Percentiles rank a stretch among this genome's conserved stretches.
Conservation (phyloP, 2,329 filamentous ascomycete genomes). For the Aspergillus fumigatiaffinis region DNA sequence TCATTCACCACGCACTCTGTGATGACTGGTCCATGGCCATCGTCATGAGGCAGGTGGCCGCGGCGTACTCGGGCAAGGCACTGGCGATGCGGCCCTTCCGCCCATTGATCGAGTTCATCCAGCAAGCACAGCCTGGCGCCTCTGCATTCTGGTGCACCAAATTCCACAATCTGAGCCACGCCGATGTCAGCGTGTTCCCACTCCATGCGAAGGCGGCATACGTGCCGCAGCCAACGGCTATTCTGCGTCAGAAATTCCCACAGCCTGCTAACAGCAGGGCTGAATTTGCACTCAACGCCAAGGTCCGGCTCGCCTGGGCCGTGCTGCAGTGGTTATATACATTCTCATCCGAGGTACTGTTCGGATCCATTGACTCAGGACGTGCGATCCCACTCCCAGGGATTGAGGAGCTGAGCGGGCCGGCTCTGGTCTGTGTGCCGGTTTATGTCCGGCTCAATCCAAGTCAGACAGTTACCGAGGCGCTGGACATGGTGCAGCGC, state of each 20-base stretch:
- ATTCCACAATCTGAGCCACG: neutral
- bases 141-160: conserved; percentile 2
- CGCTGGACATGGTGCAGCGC: conserved; percentile 2
- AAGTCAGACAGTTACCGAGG: neutral
- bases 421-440: conserved; percentile 7
- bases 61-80: conserved; percentile 10
- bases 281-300: conserved; percentile 5
- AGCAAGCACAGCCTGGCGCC: neutral
- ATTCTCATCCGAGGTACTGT: conserved; percentile 6
- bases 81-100: conserved; percentile 8
- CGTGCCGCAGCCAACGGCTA: neutral
- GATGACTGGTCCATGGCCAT: conserved; percentile 18
- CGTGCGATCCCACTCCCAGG: conserved; percentile 7
- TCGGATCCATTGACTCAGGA: conserved; percentile 9
- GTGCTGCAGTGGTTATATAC: conserved; percentile 11
- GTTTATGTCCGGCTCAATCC: conserved; percentile 2
- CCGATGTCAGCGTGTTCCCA: neutral
- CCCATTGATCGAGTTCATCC: conserved; percentile 11
- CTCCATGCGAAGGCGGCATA: conserved; percentile 4
- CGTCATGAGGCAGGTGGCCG: conserved; percentile 8
- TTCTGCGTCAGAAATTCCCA: neutral
- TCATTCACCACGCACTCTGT: conserved; percentile 16
- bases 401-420: conserved; percentile 9
- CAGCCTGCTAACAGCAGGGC: neutral
- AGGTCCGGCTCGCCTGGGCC: conserved; percentile 12